Conservation (phyloP, 2,329 filamentous ascomycete species). For the Knufia fluminis region DNA sequence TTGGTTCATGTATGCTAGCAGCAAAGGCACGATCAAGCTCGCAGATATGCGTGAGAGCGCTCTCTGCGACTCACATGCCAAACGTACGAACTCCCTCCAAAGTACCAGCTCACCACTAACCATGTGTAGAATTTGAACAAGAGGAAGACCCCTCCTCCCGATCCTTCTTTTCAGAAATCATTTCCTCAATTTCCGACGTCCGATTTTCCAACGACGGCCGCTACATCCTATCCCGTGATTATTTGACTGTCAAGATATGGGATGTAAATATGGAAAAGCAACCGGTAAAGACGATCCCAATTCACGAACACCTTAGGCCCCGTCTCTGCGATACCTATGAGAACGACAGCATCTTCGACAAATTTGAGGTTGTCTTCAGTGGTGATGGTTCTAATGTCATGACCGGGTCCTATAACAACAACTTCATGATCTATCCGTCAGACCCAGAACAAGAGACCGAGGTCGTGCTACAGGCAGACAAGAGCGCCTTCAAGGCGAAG, state of each 20-base stretch:
- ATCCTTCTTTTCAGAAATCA: slow-evolving; percentile 99
- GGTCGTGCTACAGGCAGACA: slow-evolving; percentile 94
- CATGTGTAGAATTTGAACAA: slow-evolving; percentile 78
- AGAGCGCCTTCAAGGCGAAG: slow-evolving; percentile 99
- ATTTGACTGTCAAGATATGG: slow-evolving; percentile 99
- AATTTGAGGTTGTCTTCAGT: slow-evolving; percentile 98
- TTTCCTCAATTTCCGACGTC: slow-evolving; percentile 97
- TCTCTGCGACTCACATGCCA: slow-evolving; percentile 88
- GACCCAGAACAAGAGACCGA: slow-evolving; percentile 94
- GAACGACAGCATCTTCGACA: slow-evolving; percentile 99
- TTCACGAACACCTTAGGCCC: slow-evolving; percentile 91
- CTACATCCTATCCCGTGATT: slow-evolving; percentile 95
- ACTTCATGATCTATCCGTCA: slow-evolving; percentile 99
- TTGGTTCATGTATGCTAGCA: slow-evolving; percentile 99
- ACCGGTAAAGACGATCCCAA: slow-evolving; percentile 95
- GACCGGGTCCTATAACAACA: slow-evolving; percentile 99
- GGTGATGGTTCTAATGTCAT: slow-evolving; percentile 98
- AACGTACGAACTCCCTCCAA: slow-evolving; percentile 50
- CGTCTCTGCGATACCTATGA: slow-evolving; percentile 96
- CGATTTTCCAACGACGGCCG: slow-evolving; percentile 93
- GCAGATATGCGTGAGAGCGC: slow-evolving; percentile 98
- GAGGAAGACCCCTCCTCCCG: slow-evolving; percentile 95
- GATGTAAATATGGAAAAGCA: slow-evolving; percentile 98
- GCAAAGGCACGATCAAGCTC: slow-evolving; percentile 96
- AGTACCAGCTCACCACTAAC: background rate